These are phyloP conservation scores for Malassezia brasiliensis DNA, from an alignment of 1,284 basidiomycete species.

Conservation along the genomic window DNA sequence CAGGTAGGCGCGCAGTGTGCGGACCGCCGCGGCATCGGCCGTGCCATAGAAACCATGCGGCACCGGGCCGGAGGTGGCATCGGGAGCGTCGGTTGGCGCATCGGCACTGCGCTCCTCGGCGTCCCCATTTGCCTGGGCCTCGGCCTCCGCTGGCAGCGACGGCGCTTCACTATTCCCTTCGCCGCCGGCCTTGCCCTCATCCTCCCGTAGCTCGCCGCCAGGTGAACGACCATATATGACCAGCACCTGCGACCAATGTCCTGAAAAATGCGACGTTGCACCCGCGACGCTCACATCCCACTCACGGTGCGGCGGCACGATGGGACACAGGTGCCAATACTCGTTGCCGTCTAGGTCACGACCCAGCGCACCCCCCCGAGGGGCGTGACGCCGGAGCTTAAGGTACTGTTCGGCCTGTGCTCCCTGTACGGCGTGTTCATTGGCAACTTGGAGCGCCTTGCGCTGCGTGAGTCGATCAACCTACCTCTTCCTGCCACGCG, in stretches of 20 bases:
- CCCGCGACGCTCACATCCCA: neutral
- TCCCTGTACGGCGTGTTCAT: neutral
- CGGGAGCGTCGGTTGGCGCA: neutral
- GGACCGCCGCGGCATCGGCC: neutral
- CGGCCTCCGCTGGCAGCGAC: neutral
- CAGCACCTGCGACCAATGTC: constrained; percentile 11
- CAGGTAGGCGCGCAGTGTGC: neutral
- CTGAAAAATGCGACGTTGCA: neutral
- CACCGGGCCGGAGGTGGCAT: neutral
- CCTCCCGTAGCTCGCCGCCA: neutral
- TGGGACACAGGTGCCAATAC: constrained; percentile 21
- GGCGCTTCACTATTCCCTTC: neutral
- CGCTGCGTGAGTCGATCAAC: neutral
- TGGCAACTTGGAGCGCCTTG: neutral
- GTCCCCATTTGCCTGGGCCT: neutral
- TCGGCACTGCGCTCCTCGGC: neutral
- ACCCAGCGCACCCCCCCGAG: constrained; percentile 15
- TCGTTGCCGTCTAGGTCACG: constrained; percentile 16
- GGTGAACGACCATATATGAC: constrained; percentile 7
- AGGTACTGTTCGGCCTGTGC: constrained; percentile 3
- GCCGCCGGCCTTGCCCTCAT: neutral
- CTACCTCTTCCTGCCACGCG: constrained; percentile 9
- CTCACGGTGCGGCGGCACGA: neutral
- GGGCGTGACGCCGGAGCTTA: neutral
- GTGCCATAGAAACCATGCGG: neutral